Percentiles rank a stretch among this genome's conserved stretches.
Conservation (phyloP, 75 land plant species). For the Cryptomeria japonica region DNA sequence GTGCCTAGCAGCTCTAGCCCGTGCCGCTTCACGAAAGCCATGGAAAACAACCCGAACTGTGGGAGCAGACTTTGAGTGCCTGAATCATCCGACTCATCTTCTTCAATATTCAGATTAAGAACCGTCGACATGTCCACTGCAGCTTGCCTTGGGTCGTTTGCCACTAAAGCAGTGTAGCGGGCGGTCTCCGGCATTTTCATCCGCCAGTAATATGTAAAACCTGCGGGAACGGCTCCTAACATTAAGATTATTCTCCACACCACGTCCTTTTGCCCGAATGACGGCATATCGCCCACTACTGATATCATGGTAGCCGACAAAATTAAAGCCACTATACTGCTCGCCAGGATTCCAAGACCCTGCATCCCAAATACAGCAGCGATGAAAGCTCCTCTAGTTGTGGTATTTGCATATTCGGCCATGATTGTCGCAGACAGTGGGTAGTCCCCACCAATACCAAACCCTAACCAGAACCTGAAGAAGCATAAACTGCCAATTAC, state of each 20-base stretch:
- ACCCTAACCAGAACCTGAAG: too few species aligned
- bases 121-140: constrained; percentile 38
- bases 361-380: constrained; percentile 70
- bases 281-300: not conserved
- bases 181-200: constrained; percentile 63
- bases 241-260: constrained; percentile 71
- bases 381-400: constrained; percentile 26
- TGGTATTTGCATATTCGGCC: constrained; percentile 35
- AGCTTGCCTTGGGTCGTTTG: constrained; percentile 41
- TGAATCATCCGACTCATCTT: not conserved
- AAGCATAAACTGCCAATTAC: too few species aligned
- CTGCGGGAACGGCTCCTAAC: constrained; percentile 38
- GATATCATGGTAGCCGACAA: constrained; percentile 25
- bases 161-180: constrained; percentile 53
- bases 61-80: too few species aligned
- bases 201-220: constrained; percentile 41
- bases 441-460: too few species aligned
- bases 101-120: not conserved
- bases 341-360: constrained; percentile 64
- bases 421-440: constrained; percentile 54
- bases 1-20: too few species aligned
- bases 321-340: constrained; percentile 46
- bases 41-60: too few species aligned
- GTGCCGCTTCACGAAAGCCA: too few species aligned
- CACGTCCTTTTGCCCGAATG: constrained; percentile 43